These are phyloP conservation scores for Debaryomyces maramus DNA, from an alignment of 805 yeast genomes.

Conservation along the genomic window DNA sequence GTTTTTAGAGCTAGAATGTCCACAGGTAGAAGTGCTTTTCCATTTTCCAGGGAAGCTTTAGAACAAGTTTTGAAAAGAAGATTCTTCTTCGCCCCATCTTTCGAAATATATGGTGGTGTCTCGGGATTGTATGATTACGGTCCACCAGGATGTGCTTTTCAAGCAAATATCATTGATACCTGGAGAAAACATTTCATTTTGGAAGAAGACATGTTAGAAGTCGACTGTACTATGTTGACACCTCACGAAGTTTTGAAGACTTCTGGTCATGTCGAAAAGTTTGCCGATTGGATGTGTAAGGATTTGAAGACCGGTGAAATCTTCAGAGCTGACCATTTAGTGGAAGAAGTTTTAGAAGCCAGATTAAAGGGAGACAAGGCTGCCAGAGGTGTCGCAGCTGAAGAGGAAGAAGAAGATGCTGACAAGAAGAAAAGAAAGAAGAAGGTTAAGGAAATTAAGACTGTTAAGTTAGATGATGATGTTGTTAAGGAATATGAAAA, in stretches of 20 bases:
- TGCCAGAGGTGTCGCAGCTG: slow-evolving; percentile 78
- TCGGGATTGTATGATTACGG: slow-evolving; percentile 98
- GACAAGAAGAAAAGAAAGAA: slow-evolving; percentile 73
- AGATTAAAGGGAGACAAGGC: slow-evolving; percentile 96
- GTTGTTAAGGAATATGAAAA: slow-evolving; percentile 79
- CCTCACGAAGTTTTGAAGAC: slow-evolving; percentile 98
- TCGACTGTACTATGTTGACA: slow-evolving; percentile 96
- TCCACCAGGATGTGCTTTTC: slow-evolving; percentile 99
- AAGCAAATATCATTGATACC: slow-evolving; percentile 88
- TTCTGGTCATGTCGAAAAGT: slow-evolving; percentile 98
- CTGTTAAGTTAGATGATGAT: slow-evolving; percentile 78
- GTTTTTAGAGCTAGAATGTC: slow-evolving; percentile 23
- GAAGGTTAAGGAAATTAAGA: slow-evolving; percentile 94
- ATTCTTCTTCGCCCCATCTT: slow-evolving; percentile 96
- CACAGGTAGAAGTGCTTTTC: slow-evolving; percentile 27
- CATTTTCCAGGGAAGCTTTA: slow-evolving; percentile 80
- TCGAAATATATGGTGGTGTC: slow-evolving; percentile 97
- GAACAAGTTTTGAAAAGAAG: slow-evolving; percentile 93
- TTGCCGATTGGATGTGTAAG: slow-evolving; percentile 98
- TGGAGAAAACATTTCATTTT: slow-evolving; percentile 98
- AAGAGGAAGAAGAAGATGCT: slow-evolving; percentile 59
- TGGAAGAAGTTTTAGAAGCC: slow-evolving; percentile 95
- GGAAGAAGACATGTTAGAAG: slow-evolving; percentile 99
- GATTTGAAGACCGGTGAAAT: slow-evolving; percentile 96
- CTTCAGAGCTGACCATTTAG: slow-evolving; percentile 96